A percentile compares a stretch with the other conserved stretches of the same genome.
Evolutionary conservation across 2,329 filamentous ascomycete species (phyloP).

Genomic region (Aspergillus viridinutans): DNA sequence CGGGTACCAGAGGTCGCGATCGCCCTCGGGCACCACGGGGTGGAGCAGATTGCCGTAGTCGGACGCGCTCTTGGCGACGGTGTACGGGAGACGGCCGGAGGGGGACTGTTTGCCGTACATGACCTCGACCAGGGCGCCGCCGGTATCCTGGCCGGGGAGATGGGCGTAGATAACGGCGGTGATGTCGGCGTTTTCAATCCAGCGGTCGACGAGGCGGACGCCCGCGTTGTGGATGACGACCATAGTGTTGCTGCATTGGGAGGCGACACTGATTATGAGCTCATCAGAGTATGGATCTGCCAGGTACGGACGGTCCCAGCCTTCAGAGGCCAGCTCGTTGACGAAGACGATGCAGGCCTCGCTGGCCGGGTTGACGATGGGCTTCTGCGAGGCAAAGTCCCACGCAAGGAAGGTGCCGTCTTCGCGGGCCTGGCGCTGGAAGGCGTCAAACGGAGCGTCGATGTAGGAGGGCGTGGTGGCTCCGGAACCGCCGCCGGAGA

Average conservation of each 20-base stretch:
- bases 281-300: slow-evolving; percentile 45
- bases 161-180: slow-evolving; percentile 61
- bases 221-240: slow-evolving; percentile 64
- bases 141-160: slow-evolving; percentile 59
- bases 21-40: background rate
- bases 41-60: slow-evolving; percentile 46
- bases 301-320: slow-evolving; percentile 31
- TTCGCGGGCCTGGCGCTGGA: slow-evolving; percentile 49
- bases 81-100: slow-evolving; percentile 58
- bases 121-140: slow-evolving; percentile 50
- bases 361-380: slow-evolving; percentile 41
- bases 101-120: slow-evolving; percentile 52
- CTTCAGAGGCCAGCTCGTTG: slow-evolving; percentile 46
- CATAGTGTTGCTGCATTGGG: slow-evolving; percentile 58
- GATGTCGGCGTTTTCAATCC: slow-evolving; percentile 59
- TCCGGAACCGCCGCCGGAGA: slow-evolving; percentile 48
- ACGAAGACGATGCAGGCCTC: slow-evolving; percentile 51
- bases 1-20: slow-evolving; percentile 6
- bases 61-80: slow-evolving; percentile 51
- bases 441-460: slow-evolving; percentile 53
- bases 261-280: slow-evolving; percentile 54
- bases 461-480: slow-evolving; percentile 47
- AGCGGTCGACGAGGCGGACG: slow-evolving; percentile 51
- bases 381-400: slow-evolving; percentile 51
- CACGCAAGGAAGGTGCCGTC: slow-evolving; percentile 58